These are phyloP conservation scores for Thalassia testudinum DNA, from an alignment of 116 monocot genomes.

Conservation along the genomic window DNA sequence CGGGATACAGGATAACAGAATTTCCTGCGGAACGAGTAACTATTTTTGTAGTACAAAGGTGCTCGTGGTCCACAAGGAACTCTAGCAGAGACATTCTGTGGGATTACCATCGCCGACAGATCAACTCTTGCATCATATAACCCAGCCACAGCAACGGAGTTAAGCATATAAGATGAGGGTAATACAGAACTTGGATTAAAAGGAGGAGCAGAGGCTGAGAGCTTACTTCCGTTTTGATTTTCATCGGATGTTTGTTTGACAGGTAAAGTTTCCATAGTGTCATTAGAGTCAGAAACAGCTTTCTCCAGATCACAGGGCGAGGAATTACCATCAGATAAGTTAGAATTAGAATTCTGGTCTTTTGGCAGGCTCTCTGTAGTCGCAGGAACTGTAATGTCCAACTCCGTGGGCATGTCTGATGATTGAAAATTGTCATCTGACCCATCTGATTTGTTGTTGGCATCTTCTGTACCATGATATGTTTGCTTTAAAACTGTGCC, in stretches of 20 bases:
- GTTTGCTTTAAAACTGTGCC: conserved; percentile 58
- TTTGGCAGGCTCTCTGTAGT: conserved; percentile 15
- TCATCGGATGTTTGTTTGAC: conserved; percentile 20
- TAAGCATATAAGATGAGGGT: conserved; percentile 39
- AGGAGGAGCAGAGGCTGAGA: conserved; percentile 91
- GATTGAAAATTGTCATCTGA: conserved; percentile 2
- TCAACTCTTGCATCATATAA: conserved; percentile 20
- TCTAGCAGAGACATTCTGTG: conserved; percentile 34
- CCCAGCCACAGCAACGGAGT: conserved; percentile 20
- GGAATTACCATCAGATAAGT: conserved; percentile 11
- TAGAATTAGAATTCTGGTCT: conserved; percentile 21
- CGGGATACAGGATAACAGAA: conserved; percentile 12
- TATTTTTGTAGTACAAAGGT: conserved; percentile 39
- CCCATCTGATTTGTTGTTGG: background rate
- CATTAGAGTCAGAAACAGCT: conserved; percentile 27
- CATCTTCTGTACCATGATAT: conserved; percentile 24
- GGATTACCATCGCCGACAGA: conserved; percentile 19
- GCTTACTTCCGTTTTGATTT: conserved; percentile 40
- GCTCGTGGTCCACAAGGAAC: conserved; percentile 69
- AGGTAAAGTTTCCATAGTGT: conserved; percentile 7
- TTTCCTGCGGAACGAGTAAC: conserved; percentile 46
- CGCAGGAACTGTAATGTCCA: conserved; percentile 1
- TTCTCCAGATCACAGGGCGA: conserved; percentile 12
- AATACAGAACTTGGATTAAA: conserved; percentile 64
- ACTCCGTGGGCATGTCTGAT: conserved; percentile 14